Evolutionary conservation across 2,329 filamentous ascomycete species (phyloP), one percentile per base, ranked within the genome.

Genomic region (Colletotrichum sp.): DNA sequence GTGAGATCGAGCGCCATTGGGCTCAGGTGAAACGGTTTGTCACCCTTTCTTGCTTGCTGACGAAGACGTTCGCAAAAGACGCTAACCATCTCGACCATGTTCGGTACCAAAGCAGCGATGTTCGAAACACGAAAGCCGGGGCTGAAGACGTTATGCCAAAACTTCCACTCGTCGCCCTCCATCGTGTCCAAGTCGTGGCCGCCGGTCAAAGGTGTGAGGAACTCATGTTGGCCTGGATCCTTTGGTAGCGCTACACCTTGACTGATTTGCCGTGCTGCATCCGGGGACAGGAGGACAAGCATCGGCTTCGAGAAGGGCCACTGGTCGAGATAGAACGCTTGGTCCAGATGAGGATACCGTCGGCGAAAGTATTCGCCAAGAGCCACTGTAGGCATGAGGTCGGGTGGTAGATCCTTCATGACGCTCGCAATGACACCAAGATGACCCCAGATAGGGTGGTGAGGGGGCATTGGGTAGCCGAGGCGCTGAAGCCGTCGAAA

Each of bases 111-210:
- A 4, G 82, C 81, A 6, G 78, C 80, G 69, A 86, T 75, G 59
- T 84, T 86, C 57, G 84, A 80, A 32, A 81, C 78, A 59, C 83
- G 85, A 70, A 87, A 86, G 4, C 82, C 84, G 1, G 83, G 84
- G 32, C 80, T 86, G 34, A 86, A 82, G 32, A 81, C 70, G 62
- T 77, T 79, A 76, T 63, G 83, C 81, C 83, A 86, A 5, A 80
- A 39, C 18, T 79, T 78, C 70, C 80, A 83, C 49, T 78, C 76
- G 9, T 64, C 73, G 1, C 83, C 84, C 16, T 85, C 82, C 59
- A 79, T 80, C 5, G 80, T 81, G 5, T 83, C 71, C 1, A 86
- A 73, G 68, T 86, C 85, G 8, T 78, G 65, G 28, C 80, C 81
- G 24, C 78, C 78, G 7, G 83, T 84, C 12, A 86, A 66, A 3